These are phyloP conservation scores for Apiotrichum sp. DNA, from an alignment of 1,284 basidiomycete genomes.

Conservation along the genomic window DNA sequence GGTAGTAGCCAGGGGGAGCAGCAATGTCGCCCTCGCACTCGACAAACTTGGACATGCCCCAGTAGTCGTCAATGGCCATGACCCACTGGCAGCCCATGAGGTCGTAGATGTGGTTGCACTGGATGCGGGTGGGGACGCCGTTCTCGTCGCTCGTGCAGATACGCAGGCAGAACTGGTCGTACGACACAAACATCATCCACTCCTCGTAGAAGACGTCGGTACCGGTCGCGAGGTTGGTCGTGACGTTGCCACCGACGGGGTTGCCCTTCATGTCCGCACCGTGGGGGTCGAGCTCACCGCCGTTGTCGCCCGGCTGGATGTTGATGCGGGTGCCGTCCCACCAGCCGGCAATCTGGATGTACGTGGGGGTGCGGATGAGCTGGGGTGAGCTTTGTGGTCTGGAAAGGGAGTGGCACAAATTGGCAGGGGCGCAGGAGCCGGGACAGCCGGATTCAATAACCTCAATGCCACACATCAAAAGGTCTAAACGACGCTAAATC, in stretches of 20 bases:
- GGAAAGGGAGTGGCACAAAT: no score
- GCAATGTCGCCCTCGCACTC: conserved; percentile 46
- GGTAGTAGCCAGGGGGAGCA: conserved; percentile 45
- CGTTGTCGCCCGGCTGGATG: conserved; percentile 46
- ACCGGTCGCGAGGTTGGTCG: conserved; percentile 48
- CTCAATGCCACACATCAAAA: no score
- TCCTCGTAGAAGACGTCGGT: conserved; percentile 51
- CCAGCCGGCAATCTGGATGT: conserved; percentile 51
- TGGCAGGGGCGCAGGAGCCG: no score
- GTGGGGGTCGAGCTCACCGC: conserved; percentile 52
- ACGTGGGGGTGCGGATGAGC: conserved; percentile 41
- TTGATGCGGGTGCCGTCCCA: conserved; percentile 46
- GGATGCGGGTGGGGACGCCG: conserved; percentile 32
- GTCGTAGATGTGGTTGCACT: conserved; percentile 46
- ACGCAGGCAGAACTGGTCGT: conserved; percentile 47
- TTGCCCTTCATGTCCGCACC: conserved; percentile 50
- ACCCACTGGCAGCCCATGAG: conserved; percentile 49
- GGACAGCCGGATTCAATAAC: no score
- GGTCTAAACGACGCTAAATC: no score
- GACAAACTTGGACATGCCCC: conserved; percentile 45
- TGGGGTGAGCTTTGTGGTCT: no score
- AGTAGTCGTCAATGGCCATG: conserved; percentile 45
- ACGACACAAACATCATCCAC: conserved; percentile 50
- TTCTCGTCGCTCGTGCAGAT: conserved; percentile 45
- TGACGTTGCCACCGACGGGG: conserved; percentile 54